These are phyloP conservation scores for Chenopodium suecicum DNA, from an alignment of 148 eudicot genomes.

Conservation along the genomic window DNA sequence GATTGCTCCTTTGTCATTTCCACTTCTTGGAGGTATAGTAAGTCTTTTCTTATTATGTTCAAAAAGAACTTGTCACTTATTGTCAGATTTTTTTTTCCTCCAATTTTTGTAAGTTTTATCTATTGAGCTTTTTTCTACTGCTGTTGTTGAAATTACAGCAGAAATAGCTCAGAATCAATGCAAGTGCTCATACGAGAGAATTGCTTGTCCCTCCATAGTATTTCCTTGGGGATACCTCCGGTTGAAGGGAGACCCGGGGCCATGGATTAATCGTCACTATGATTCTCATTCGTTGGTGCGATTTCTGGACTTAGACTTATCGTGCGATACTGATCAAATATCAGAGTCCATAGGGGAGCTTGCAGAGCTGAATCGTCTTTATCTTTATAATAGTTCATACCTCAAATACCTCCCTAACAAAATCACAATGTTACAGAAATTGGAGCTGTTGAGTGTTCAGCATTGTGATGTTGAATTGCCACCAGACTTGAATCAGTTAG, in stretches of 20 bases:
- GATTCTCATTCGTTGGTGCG: background rate
- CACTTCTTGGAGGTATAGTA: background rate
- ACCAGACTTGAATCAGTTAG: no score
- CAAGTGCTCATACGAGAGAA: no score
- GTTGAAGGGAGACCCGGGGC: background rate
- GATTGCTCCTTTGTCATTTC: background rate
- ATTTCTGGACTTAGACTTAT: background rate
- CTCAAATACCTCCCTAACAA: background rate
- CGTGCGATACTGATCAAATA: background rate
- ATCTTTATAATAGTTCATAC: background rate
- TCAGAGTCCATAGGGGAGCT: background rate
- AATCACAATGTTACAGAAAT: background rate
- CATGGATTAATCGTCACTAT: background rate
- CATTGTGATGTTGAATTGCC: no score
- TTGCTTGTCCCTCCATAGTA: no score
- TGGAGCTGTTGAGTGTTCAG: no score
- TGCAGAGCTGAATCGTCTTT: background rate
- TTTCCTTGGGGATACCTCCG: background rate
- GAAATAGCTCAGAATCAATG: no score
- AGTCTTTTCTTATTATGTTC: no score
- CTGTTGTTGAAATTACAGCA: no score
- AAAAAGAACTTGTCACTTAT: no score
- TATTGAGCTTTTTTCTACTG: no score
- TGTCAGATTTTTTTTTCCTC: no score
- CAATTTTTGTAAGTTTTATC: no score